Conservation (phyloP, 2,329 filamentous ascomycete species). For the Penicillium fuscoglaucum region DNA sequence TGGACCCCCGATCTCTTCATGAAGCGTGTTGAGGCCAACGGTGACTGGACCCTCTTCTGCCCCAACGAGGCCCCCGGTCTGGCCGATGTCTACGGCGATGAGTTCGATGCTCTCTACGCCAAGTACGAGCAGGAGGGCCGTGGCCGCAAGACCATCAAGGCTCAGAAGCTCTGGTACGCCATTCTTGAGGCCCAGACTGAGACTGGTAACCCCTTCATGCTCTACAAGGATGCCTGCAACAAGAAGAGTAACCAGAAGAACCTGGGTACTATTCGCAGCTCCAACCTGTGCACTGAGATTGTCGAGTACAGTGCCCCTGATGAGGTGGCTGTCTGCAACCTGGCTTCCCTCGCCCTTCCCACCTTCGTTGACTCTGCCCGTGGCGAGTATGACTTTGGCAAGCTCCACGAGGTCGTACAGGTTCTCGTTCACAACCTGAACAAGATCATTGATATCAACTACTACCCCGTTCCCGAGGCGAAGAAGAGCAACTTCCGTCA, state of each 20-base stretch:
- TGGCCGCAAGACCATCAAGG: constrained; percentile 88
- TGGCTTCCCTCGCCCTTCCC: constrained; percentile 90
- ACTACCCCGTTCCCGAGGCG: constrained; percentile 95
- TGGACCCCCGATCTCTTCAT: constrained; percentile 99
- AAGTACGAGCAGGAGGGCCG: constrained; percentile 82
- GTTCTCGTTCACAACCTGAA: constrained; percentile 94
- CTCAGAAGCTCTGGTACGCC: constrained; percentile 99
- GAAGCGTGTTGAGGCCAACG: constrained; percentile 98
- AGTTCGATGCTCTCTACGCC: constrained; percentile 93
- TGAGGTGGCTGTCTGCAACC: constrained; percentile 97
- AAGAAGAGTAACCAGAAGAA: constrained; percentile 99
- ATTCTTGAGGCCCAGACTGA: constrained; percentile 98
- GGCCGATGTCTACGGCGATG: constrained; percentile 94
- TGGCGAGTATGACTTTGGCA: constrained; percentile 90
- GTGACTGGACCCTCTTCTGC: constrained; percentile 97
- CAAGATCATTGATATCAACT: constrained; percentile 97
- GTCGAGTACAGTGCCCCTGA: constrained; percentile 96
- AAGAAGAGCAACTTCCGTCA: constrained; percentile 96
- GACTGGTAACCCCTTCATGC: constrained; percentile 98
- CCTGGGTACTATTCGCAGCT: constrained; percentile 95
- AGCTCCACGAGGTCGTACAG: constrained; percentile 90
- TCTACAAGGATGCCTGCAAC: constrained; percentile 99
- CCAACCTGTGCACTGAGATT: constrained; percentile 98
- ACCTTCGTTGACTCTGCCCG: constrained; percentile 84
- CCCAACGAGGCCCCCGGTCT: constrained; percentile 94